Evolutionary conservation across 805 yeast genomes (phyloP).

Genomic region (Sugiyamaella americana): DNA sequence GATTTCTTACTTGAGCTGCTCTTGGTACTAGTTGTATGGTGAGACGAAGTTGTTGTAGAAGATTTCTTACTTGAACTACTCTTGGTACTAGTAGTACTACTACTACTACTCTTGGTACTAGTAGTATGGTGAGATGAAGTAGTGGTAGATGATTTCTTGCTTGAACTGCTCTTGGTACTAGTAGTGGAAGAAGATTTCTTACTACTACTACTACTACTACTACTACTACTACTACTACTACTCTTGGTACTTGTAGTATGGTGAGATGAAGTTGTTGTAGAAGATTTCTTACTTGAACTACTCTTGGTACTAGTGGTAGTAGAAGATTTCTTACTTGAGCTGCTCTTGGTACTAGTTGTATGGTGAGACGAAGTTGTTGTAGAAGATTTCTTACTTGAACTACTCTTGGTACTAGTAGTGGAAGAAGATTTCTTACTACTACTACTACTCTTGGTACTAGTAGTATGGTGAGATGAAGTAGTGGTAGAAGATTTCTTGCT

Average conservation of each 20-base stretch:
- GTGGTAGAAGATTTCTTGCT: neutral
- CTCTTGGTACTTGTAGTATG: no score
- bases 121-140: no score
- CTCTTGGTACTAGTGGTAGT: neutral
- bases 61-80: neutral
- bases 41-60: neutral
- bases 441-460: no score
- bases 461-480: no score
- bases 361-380: neutral
- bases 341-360: neutral
- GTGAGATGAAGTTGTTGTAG: no score
- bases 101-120: neutral
- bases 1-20: neutral
- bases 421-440: neutral
- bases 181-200: neutral
- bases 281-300: neutral
- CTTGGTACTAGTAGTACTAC: no score
- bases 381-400: neutral
- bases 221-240: neutral
- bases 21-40: neutral
- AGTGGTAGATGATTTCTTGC: neutral
- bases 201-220: neutral
- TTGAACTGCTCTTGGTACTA: neutral
- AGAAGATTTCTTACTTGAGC: neutral
- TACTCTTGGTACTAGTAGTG: neutral